A percentile compares a stretch with the other conserved stretches of the same genome.
These are phyloP conservation scores for Cerioporus squamosus DNA, from an alignment of 1,284 basidiomycete species.

Conservation along the genomic window DNA sequence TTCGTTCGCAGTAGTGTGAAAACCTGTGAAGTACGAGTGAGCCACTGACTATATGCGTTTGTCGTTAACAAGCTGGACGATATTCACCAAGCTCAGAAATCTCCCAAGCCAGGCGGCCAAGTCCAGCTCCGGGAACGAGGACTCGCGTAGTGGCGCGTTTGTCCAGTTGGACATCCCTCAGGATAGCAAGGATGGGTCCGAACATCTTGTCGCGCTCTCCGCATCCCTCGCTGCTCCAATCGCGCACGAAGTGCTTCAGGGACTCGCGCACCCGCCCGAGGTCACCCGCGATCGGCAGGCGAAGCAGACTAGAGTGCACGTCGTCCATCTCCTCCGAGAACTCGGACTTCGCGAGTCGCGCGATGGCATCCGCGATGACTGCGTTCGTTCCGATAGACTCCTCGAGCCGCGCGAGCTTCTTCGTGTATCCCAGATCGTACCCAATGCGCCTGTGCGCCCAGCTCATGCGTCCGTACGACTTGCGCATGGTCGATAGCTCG, in stretches of 20 bases:
- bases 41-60: too few species aligned
- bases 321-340: slow-evolving; percentile 16
- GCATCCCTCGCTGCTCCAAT: slow-evolving; percentile 64
- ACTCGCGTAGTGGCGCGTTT: slow-evolving; percentile 44
- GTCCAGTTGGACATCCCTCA: slow-evolving; percentile 33
- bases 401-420: slow-evolving; percentile 51
- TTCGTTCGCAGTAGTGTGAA: slow-evolving; percentile 60
- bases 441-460: slow-evolving; percentile 48
- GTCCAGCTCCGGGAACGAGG: slow-evolving; percentile 65
- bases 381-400: slow-evolving; percentile 51
- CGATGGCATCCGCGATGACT: slow-evolving; percentile 50
- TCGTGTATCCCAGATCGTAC: slow-evolving; percentile 55
- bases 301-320: slow-evolving; percentile 9
- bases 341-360: slow-evolving; percentile 41
- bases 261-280: slow-evolving; percentile 56
- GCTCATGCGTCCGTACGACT: slow-evolving; percentile 29
- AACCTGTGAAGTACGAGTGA: slow-evolving; percentile 42
- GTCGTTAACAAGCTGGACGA: neutral
- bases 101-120: slow-evolving; percentile 70
- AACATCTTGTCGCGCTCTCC: slow-evolving; percentile 57
- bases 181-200: slow-evolving; percentile 53
- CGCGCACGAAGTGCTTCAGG: slow-evolving; percentile 68
- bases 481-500: slow-evolving; percentile 31
- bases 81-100: slow-evolving; percentile 58
- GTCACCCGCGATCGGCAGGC: slow-evolving; percentile 36